Base-by-base conservation (phyloP, 345 rosid species). In the Bruguiera sexangula region DNA sequence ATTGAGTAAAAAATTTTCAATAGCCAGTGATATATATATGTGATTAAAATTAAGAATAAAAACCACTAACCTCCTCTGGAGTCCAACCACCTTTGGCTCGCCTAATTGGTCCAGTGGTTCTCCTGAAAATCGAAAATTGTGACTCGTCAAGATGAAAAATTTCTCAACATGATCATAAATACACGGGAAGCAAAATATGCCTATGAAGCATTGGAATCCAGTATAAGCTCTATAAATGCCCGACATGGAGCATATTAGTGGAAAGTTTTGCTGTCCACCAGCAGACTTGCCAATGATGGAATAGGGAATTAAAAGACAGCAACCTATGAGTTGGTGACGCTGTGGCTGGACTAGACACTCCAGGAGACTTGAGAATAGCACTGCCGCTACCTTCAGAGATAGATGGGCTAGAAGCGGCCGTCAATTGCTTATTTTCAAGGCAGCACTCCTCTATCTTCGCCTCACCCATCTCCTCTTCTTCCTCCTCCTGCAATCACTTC, bases 11-110 rank as follows among this genome's bases (percentile, higher is more conserved):
- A 24, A 18, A 19, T 43, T 46, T 21, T 64, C 16, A 24, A 16
- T 22, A 34, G 31, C 46, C 15, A 18, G 21, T 57, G 32, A 60
- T 50, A 0, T 7, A 32, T 52, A 50, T 2, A 27, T 31, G 46
- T 2, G 24, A 53, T 59, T 60, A 8, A 62, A 19, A 71, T 1
- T 9, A 52, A 19, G 6, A 34, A 34, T 48, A 27, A 9, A 66
- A 77, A 64, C 48, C 69, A 53, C 72, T 62, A 66, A 92, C 98
- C 96, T 92, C 99, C 81, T 89, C 90, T 0, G 84, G 94, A 70
- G 98, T 94, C 98, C 98, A 96, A 55, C 99, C 99, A 20, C 99
- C 98, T 79, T 92, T 96, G 2, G 99, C 98, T 60, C 98, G 87
- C 81, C 99, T 87, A 56, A 96, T 89, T 65, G 99, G 99, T 18